These are phyloP conservation scores for Aspergillus cavernicola DNA, from an alignment of 495 filamentous ascomycete genomes.

Conservation along the genomic window DNA sequence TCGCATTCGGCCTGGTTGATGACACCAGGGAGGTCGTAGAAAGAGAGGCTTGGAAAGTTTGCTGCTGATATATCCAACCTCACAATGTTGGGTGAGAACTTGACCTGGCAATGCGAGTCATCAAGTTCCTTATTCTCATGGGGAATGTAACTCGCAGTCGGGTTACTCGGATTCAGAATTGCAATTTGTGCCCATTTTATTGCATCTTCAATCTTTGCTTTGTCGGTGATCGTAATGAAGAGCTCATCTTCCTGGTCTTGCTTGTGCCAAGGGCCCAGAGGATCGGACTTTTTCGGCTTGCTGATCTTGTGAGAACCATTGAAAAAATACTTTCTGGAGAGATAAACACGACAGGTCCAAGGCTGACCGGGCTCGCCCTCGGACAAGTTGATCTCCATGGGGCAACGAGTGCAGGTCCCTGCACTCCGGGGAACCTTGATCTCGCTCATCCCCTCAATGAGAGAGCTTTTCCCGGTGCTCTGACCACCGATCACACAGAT, in stretches of 20 bases:
- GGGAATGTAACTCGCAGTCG: constrained; percentile 46
- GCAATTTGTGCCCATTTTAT: constrained; percentile 70
- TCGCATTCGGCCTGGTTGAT: constrained; percentile 61
- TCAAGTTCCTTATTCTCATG: constrained; percentile 34
- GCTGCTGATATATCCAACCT: constrained; percentile 69
- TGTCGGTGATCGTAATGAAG: constrained; percentile 39
- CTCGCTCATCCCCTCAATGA: constrained; percentile 78
- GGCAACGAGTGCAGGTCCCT: constrained; percentile 73
- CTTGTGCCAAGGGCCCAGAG: constrained; percentile 43
- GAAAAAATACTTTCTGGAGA: constrained; percentile 57
- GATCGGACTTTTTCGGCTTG: constrained; percentile 26
- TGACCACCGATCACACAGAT: constrained; percentile 81
- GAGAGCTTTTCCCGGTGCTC: constrained; percentile 71
- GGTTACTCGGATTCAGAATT: constrained; percentile 55
- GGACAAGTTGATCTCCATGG: constrained; percentile 70
- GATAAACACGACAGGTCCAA: constrained; percentile 61
- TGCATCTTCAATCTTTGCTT: constrained; percentile 52
- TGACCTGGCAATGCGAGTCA: constrained; percentile 35
- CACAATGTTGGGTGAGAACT: constrained; percentile 77
- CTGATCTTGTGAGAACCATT: constrained; percentile 23
- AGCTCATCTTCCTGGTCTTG: constrained; percentile 34
- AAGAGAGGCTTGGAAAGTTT: constrained; percentile 63
- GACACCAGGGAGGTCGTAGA: constrained; percentile 79
- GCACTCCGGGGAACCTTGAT: constrained; percentile 67
- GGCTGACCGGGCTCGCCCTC: constrained; percentile 38